Conservation (phyloP, 768 basidiomycete species). For the Candolleomyces eurysporus region DNA sequence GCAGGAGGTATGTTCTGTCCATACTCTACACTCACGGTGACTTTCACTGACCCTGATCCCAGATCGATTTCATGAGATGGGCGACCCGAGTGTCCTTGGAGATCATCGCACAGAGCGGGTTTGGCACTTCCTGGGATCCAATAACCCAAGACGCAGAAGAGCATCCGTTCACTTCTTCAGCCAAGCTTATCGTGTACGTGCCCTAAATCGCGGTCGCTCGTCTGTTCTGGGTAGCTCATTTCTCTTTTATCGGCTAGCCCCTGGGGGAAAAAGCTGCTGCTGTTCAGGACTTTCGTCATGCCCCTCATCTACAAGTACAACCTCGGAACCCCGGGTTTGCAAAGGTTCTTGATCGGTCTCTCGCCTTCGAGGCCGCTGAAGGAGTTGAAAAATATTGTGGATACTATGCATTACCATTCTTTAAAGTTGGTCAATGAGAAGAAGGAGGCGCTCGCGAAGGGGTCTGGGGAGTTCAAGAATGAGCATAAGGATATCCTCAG, state of each 20-base stretch:
- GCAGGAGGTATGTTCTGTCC: background rate
- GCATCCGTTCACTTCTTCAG: conserved; percentile 29
- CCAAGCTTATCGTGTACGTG: conserved; percentile 30
- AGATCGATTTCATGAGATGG: conserved; percentile 18
- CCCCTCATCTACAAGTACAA: conserved; percentile 25
- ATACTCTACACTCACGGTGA: background rate
- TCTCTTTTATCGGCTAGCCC: background rate
- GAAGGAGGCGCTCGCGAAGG: conserved; percentile 30
- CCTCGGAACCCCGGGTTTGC: conserved; percentile 23
- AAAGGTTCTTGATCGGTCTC: conserved; percentile 27
- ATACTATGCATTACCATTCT: conserved; percentile 34
- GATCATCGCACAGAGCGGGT: conserved; percentile 26
- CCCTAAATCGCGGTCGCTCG: background rate
- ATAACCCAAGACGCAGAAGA: conserved; percentile 20
- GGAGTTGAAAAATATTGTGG: conserved; percentile 27
- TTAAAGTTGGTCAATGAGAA: conserved; percentile 34
- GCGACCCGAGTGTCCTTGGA: conserved; percentile 24
- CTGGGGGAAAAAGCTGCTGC: conserved; percentile 9
- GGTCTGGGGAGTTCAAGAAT: conserved; percentile 32
- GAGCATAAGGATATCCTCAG: conserved; percentile 47
- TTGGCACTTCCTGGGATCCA: conserved; percentile 28
- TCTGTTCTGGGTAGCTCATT: background rate
- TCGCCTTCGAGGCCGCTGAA: conserved; percentile 30
- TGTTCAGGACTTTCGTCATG: conserved; percentile 19
- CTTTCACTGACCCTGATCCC: background rate